Base-by-base conservation (phyloP, 1,284 basidiomycete species). In the Boletus calvinii region DNA sequence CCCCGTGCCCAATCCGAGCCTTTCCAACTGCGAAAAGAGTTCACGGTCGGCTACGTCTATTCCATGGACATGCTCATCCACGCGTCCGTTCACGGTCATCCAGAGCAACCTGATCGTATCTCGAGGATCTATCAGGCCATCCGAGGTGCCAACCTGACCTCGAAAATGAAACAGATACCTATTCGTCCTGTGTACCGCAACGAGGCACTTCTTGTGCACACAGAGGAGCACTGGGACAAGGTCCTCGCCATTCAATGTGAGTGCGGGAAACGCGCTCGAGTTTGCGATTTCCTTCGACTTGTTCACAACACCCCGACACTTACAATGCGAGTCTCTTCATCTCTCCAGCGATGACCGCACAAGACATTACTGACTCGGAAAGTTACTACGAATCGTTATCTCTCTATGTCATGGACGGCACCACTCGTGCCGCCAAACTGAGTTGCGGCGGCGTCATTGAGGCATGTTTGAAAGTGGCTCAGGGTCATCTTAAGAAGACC, bases 361-460 rank as follows among this genome's bases (percentile, higher is more conserved):
- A 94, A 69, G 81, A 90, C 53, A 84, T 91, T 43, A 71, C 78
- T 42, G 81, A 87, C 57, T 85, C 89, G 1, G 82, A 83, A 58
- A 77, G 79, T 13, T 94, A 90, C 67, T 97, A 96, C 69, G 91
- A 94, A 48, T 83, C 86, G 34, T 75, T 95, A 20, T 98, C 95
- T 15, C 83, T 99, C 15, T 99, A 98, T 72, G 87, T 98, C 50
- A 91, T 91, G 73, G 81, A 83, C 41, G 82, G 85, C 38, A 97
- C 97, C 0, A 90, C 94, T 0, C 78, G 83, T 41, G 86, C 91
- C 34, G 95, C 97, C 6, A 78, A 86, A 20, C 72, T 99, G 26
- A 96, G 94, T 53, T 95, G 93, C 62, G 97, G 97, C 1, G 94
- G 96, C 13, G 94, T 95, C 46, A 89, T 99, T 59, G 92, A 98